Evolutionary conservation across 1,139 yeast genomes (phyloP).

Genomic region (Candida sojae): DNA sequence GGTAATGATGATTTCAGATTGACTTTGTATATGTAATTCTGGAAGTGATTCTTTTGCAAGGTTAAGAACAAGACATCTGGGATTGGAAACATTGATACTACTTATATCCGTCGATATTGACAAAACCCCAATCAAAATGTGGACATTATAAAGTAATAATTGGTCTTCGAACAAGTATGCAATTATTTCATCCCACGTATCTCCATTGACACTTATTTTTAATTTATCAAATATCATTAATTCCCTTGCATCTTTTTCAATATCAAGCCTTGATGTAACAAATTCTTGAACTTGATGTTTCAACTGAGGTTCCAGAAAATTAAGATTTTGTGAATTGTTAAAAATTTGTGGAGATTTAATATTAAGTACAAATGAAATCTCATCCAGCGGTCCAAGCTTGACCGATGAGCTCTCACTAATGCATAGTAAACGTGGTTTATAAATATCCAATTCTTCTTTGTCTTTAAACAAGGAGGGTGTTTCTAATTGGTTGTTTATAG

Average conservation of each 20-base stretch:
- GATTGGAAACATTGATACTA: conserved; percentile 24
- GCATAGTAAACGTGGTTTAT: conserved; percentile 22
- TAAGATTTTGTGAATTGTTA: conserved; percentile 3
- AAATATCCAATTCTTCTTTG: conserved; percentile 13
- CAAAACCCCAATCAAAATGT: conserved; percentile 34
- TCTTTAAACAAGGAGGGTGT: conserved; percentile 7
- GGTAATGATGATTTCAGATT: conserved; percentile 32
- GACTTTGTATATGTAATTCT: conserved; percentile 42
- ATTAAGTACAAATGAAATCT: conserved; percentile 24
- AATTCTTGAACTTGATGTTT: conserved; percentile 15
- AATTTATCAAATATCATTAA: conserved; percentile 46
- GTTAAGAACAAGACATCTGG: conserved; percentile 32
- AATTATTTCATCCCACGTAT: conserved; percentile 35
- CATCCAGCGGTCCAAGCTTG: conserved; percentile 14
- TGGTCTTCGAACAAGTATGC: conserved; percentile 42
- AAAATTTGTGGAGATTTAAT: conserved; percentile 28
- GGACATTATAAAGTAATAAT: conserved; percentile 36
- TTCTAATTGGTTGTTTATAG: conserved; percentile 1
- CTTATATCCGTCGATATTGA: conserved; percentile 30
- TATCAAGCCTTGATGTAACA: conserved; percentile 9
- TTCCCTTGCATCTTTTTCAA: conserved; percentile 24
- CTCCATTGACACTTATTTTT: conserved; percentile 39
- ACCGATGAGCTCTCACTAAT: conserved; percentile 16
- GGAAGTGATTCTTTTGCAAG: conserved; percentile 45
- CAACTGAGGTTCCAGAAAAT: conserved; percentile 17